Percentiles rank a stretch among this genome's conserved stretches.
phyloP scores from a whole-genome alignment of 495 filamentous ascomycete genomes.

The Penicilliopsis zonata region DNA sequence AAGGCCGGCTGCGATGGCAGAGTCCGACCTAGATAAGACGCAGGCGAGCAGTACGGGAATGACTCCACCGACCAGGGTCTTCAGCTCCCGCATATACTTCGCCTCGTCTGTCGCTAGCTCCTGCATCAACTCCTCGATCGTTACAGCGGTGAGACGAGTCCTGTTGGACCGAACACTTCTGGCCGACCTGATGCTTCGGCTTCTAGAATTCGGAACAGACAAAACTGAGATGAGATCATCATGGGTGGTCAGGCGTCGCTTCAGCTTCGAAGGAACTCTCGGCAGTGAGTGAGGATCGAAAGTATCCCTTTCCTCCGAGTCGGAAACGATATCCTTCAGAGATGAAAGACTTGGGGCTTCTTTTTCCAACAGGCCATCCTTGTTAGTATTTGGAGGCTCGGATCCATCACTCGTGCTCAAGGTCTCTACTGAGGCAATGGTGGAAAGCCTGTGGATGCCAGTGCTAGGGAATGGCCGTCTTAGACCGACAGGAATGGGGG shows the following conservation, averaged over 20 bases:
- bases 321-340: constrained; percentile 9
- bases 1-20: constrained; percentile 53
- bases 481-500: constrained; percentile 22
- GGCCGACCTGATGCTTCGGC: constrained; percentile 54
- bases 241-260: constrained; percentile 76
- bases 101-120: constrained; percentile 76
- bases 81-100: constrained; percentile 86
- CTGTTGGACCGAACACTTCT: constrained; percentile 62
- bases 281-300: constrained; percentile 32
- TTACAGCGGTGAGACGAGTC: constrained; percentile 52
- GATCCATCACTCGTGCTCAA: constrained; percentile 35
- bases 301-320: constrained; percentile 28
- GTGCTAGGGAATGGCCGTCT: constrained; percentile 50
- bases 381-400: constrained; percentile 2
- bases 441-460: constrained; percentile 58
- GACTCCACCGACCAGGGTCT: constrained; percentile 89
- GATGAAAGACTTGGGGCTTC: constrained; percentile 3
- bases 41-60: constrained; percentile 85
- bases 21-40: constrained; percentile 63
- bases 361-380: constrained; percentile 5
- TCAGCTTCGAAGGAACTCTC: constrained; percentile 37
- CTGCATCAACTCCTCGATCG: constrained; percentile 59
- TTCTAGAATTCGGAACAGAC: constrained; percentile 57
- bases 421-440: constrained; percentile 55
- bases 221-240: constrained; percentile 89